A percentile compares a stretch with the other conserved stretches of the same genome.
These are phyloP conservation scores for Acaromyces ingoldii DNA, from an alignment of 1,284 basidiomycete species.

Conservation along the genomic window DNA sequence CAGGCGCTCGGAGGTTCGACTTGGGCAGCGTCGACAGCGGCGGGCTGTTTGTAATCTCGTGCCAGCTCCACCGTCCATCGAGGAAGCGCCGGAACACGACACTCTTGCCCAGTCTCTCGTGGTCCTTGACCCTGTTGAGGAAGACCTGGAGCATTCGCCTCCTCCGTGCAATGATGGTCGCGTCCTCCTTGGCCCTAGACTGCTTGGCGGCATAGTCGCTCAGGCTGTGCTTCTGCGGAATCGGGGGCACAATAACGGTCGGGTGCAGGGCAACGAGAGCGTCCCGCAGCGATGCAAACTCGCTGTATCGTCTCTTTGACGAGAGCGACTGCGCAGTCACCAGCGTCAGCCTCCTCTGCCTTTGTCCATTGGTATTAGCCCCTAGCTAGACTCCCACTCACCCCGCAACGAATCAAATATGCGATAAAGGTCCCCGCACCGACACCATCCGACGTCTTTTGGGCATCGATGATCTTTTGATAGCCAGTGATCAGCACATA, in stretches of 20 bases:
- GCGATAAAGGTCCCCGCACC: conserved; percentile 79
- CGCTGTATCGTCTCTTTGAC: conserved; percentile 86
- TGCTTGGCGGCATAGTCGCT: conserved; percentile 97
- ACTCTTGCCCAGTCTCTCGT: conserved; percentile 88
- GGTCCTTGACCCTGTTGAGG: conserved; percentile 77
- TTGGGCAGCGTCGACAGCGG: conserved; percentile 85
- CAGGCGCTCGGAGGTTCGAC: conserved; percentile 90
- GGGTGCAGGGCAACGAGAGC: conserved; percentile 85
- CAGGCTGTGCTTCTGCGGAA: conserved; percentile 92
- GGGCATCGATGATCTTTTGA: conserved; percentile 71
- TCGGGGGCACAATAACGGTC: conserved; percentile 92
- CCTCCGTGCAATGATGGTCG: conserved; percentile 80
- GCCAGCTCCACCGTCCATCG: conserved; percentile 90
- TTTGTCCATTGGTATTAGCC: background rate
- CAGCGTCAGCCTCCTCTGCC: background rate
- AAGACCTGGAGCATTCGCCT: conserved; percentile 95
- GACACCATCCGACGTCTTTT: conserved; percentile 84
- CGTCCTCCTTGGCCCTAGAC: conserved; percentile 92
- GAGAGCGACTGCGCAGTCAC: conserved; percentile 51
- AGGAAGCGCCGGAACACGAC: conserved; percentile 92
- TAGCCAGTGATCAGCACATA: too few relatives aligned
- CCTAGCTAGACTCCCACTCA: conserved; percentile 58
- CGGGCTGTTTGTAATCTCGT: conserved; percentile 55
- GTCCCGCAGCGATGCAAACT: conserved; percentile 87
- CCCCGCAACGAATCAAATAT: conserved; percentile 86